Conservation (phyloP, 2,329 filamentous ascomycete genomes). For the Hypoxylon sp. region DNA sequence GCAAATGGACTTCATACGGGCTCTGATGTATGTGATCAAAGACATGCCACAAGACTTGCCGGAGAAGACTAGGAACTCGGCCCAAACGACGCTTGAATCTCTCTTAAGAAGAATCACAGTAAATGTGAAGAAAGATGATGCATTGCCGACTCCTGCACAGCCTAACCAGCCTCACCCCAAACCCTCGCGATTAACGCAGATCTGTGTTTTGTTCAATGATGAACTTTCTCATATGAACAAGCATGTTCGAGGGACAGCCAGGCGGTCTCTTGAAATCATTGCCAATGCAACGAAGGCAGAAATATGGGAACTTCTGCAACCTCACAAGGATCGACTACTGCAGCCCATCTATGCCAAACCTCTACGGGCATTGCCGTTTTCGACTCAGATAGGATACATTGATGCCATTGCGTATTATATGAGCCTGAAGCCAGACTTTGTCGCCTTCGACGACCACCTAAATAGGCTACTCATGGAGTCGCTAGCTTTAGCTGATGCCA, state of each 20-base stretch:
- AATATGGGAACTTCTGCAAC: constrained; percentile 88
- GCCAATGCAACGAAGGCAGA: constrained; percentile 83
- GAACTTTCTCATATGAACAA: constrained; percentile 97
- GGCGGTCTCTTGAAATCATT: constrained; percentile 83
- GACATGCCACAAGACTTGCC: constrained; percentile 96
- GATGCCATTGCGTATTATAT: constrained; percentile 98
- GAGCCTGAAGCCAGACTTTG: constrained; percentile 87
- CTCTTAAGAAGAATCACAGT: constrained; percentile 85
- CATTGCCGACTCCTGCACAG: constrained; percentile 60
- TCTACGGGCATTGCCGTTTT: constrained; percentile 89
- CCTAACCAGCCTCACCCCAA: constrained; percentile 64
- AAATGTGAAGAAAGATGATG: constrained; percentile 83
- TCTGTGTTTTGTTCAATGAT: constrained; percentile 87
- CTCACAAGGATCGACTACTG: constrained; percentile 91
- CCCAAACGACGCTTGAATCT: constrained; percentile 85
- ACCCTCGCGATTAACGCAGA: constrained; percentile 75
- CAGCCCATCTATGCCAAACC: constrained; percentile 96
- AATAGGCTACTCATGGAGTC: constrained; percentile 94
- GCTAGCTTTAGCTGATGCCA: constrained; percentile 91
- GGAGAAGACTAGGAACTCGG: constrained; percentile 86
- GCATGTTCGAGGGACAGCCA: constrained; percentile 90
- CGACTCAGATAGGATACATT: constrained; percentile 97
- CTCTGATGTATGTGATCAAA: constrained; percentile 97
- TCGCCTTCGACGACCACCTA: constrained; percentile 91
- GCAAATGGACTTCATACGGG: constrained; percentile 88